phyloP scores from a whole-genome alignment of 257 asterid genomes.

The Avicennia marina region DNA sequence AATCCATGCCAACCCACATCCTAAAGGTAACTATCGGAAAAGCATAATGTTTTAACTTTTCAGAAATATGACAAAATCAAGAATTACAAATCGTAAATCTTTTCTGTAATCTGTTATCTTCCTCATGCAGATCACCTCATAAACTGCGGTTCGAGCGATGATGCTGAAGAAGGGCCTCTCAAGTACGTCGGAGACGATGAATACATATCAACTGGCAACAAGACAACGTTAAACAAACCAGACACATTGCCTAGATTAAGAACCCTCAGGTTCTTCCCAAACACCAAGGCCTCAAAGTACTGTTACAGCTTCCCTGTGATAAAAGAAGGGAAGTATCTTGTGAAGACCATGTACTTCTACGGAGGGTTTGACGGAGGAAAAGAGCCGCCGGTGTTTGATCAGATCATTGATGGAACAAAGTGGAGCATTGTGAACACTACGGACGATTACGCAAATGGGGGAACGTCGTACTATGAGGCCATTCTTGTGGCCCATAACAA shows the following conservation, averaged over 20 bases:
- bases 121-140: slow-evolving; percentile 49
- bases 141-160: slow-evolving; percentile 56
- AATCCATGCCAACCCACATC: slow-evolving; percentile 37
- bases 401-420: slow-evolving; percentile 75
- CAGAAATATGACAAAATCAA: no score
- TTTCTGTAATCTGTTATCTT: neutral
- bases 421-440: slow-evolving; percentile 78
- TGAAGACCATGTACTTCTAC: slow-evolving; percentile 57
- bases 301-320: slow-evolving; percentile 63
- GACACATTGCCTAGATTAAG: slow-evolving; percentile 41
- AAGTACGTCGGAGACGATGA: slow-evolving; percentile 46
- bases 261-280: slow-evolving; percentile 62
- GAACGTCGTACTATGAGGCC: slow-evolving; percentile 67
- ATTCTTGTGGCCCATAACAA: slow-evolving; percentile 51
- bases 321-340: slow-evolving; percentile 49
- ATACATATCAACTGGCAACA: slow-evolving; percentile 52
- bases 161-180: slow-evolving; percentile 37
- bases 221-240: slow-evolving; percentile 36
- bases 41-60: no score
- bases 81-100: neutral
- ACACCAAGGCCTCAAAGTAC: slow-evolving; percentile 36
- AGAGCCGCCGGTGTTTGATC: slow-evolving; percentile 82
- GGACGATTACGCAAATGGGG: slow-evolving; percentile 55
- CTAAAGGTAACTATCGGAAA: slow-evolving; percentile 25
- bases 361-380: slow-evolving; percentile 86